These are phyloP conservation scores for Catenaria anguillulae DNA, from an alignment of 371 early-diverging fungal genomes.

Conservation along the genomic window DNA sequence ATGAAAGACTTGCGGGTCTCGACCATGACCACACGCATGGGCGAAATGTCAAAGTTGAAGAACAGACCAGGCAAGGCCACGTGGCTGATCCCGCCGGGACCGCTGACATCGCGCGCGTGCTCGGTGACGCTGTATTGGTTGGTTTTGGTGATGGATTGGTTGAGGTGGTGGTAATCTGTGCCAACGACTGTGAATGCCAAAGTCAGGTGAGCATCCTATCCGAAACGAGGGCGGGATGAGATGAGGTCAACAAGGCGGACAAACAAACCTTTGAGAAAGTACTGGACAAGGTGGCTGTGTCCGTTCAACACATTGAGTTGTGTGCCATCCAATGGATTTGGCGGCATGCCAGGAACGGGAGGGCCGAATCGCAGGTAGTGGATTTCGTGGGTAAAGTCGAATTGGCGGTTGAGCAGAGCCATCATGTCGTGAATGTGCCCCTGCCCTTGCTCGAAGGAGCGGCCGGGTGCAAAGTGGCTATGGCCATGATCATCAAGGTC, in stretches of 20 bases:
- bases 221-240: background rate
- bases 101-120: slow-evolving; percentile 36
- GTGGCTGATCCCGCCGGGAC: slow-evolving; percentile 12
- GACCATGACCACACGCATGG: slow-evolving; percentile 78
- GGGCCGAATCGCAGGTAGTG: slow-evolving; percentile 72
- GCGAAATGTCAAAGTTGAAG: slow-evolving; percentile 91
- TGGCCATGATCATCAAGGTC: too few relatives aligned
- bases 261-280: background rate
- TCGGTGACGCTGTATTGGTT: slow-evolving; percentile 92
- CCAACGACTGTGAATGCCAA: slow-evolving; percentile 66
- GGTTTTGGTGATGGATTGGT: slow-evolving; percentile 47
- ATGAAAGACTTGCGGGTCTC: slow-evolving; percentile 69
- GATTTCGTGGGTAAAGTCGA: slow-evolving; percentile 72
- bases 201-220: slow-evolving; percentile 28
- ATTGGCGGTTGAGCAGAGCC: slow-evolving; percentile 37
- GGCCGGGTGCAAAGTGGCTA: slow-evolving; percentile 86
- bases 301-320: slow-evolving; percentile 24
- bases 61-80: slow-evolving; percentile 43
- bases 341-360: slow-evolving; percentile 34
- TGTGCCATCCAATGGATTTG: slow-evolving; percentile 67
- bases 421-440: slow-evolving; percentile 74
- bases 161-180: slow-evolving; percentile 54
- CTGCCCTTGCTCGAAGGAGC: slow-evolving; percentile 55
- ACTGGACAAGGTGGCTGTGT: slow-evolving; percentile 1
- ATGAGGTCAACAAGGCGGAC: background rate